A percentile compares a stretch with the other conserved stretches of the same genome.
phyloP scores from a whole-genome alignment of 345 rosid genomes.

The Erysimum cheiranthoides region DNA sequence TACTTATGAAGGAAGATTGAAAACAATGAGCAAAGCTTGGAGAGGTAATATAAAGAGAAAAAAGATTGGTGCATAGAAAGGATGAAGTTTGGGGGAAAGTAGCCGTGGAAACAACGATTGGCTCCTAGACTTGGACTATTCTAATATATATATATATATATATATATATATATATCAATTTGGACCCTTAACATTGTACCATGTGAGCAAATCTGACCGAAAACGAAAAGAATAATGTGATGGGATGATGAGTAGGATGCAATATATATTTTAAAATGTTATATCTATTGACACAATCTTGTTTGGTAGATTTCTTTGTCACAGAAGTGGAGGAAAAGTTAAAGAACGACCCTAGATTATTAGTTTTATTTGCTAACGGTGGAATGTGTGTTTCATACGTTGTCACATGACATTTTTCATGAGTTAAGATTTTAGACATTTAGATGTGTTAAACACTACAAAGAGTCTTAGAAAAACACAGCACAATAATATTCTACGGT shows the following conservation, averaged over 20 bases:
- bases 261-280: slow-evolving; percentile 5
- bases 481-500: background rate
- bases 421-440: background rate
- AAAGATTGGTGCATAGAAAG: slow-evolving; percentile 22
- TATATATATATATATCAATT: slow-evolving; percentile 20
- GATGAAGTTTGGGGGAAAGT: slow-evolving; percentile 22
- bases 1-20: slow-evolving; percentile 28
- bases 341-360: slow-evolving; percentile 26
- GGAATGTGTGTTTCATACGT: slow-evolving; percentile 18
- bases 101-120: slow-evolving; percentile 46
- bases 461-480: background rate
- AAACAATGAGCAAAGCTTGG: slow-evolving; percentile 10
- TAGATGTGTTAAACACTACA: background rate
- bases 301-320: slow-evolving; percentile 39
- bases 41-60: slow-evolving; percentile 23
- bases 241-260: slow-evolving; percentile 43
- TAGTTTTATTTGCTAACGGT: slow-evolving; percentile 18
- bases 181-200: slow-evolving; percentile 29
- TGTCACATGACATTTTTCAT: background rate
- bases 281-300: slow-evolving; percentile 20
- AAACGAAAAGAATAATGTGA: slow-evolving; percentile 38
- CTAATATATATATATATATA: too few species aligned
- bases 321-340: slow-evolving; percentile 35
- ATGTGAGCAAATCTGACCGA: slow-evolving; percentile 31
- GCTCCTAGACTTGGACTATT: slow-evolving; percentile 40